Evolutionary conservation across 129 eudicot species (phyloP).

Genomic region (Ambrosia trifida): DNA sequence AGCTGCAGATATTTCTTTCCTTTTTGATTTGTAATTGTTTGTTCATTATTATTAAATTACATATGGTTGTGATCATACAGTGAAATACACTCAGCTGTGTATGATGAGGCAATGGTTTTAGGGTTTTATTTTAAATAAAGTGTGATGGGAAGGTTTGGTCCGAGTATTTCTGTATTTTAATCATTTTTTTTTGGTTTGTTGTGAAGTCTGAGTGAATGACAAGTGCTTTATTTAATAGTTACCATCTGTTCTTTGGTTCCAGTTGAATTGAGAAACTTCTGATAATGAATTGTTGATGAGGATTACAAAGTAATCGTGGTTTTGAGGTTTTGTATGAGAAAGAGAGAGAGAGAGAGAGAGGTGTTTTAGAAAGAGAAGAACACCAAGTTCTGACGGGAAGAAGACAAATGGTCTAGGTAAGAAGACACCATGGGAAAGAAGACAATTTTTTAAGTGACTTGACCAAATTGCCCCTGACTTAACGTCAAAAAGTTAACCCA

Average conservation of each 20-base stretch:
- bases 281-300: no score
- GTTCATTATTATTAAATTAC: background rate
- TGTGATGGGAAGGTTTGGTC: slow-evolving; percentile 20
- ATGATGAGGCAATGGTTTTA: slow-evolving; percentile 36
- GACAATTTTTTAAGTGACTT: no score
- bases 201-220: background rate
- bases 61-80: slow-evolving; percentile 17
- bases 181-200: background rate
- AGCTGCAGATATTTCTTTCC: slow-evolving; percentile 30
- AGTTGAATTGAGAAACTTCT: no score
- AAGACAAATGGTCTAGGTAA: no score
- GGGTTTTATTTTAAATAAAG: slow-evolving; percentile 8
- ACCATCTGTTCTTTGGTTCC: background rate
- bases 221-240: background rate
- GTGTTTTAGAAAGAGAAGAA: no score
- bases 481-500: no score
- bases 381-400: no score
- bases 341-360: no score
- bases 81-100: slow-evolving; percentile 19
- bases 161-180: slow-evolving; percentile 14
- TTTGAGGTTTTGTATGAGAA: no score
- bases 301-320: no score
- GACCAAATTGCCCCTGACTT: no score
- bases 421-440: no score
- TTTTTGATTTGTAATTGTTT: slow-evolving; percentile 15